Evolutionary conservation across 2,329 filamentous ascomycete species (phyloP).

Genomic region (Simplicillium aogashimaense): DNA sequence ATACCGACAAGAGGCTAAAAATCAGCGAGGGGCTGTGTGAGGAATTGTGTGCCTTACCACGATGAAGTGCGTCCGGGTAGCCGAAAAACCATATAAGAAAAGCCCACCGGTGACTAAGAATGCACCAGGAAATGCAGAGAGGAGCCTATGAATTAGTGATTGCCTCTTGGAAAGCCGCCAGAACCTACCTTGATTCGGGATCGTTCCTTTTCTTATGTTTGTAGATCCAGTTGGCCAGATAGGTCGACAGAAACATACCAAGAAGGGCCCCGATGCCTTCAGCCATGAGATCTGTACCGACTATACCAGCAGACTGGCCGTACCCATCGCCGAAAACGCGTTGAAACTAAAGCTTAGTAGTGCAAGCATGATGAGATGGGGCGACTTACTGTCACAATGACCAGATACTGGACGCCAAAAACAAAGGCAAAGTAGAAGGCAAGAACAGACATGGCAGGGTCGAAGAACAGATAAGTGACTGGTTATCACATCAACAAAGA

Average conservation of each 20-base stretch:
- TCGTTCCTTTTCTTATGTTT: neutral
- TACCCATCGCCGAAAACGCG: no score
- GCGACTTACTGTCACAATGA: conserved; percentile 4
- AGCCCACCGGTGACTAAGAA: conserved; percentile 2
- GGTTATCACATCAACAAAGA: no score
- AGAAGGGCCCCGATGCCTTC: conserved; percentile 2
- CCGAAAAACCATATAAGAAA: conserved; percentile 4
- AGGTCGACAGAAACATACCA: conserved; percentile 1
- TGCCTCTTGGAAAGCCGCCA: no score
- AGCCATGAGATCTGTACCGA: conserved; percentile 1
- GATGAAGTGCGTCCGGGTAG: conserved; percentile 3
- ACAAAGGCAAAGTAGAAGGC: conserved; percentile 1
- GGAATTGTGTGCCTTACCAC: conserved; percentile 1
- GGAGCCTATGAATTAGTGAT: neutral
- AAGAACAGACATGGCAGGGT: conserved; percentile 1
- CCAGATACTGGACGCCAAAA: conserved; percentile 4
- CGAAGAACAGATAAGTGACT: neutral
- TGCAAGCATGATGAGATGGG: neutral
- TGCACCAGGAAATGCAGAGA: conserved; percentile 1
- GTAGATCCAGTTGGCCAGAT: conserved; percentile 1
- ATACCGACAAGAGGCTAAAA: conserved; percentile 3
- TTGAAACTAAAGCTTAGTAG: no score
- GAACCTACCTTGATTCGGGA: no score
- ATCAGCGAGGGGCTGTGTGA: neutral
- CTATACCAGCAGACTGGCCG: neutral